Percentiles rank a stretch among this genome's conserved stretches.
Evolutionary conservation across 2,329 filamentous ascomycete genomes (phyloP).

Genomic region (Furcasterigmium furcatum): DNA sequence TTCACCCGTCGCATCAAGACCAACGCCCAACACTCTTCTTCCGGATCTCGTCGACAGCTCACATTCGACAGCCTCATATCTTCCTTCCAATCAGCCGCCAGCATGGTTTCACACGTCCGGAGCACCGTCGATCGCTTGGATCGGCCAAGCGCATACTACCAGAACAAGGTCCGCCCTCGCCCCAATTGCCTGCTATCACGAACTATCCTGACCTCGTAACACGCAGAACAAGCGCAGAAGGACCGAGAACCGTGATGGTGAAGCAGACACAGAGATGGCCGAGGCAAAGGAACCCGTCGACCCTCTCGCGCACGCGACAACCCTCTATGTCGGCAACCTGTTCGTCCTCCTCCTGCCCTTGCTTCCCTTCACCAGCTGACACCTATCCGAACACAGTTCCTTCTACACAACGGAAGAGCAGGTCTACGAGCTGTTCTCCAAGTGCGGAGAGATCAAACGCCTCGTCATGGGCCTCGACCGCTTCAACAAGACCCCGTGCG

Average conservation of each 20-base stretch:
- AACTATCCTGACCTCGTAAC: not conserved
- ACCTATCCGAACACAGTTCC: constrained; percentile 50
- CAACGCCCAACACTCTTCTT: too few relatives aligned
- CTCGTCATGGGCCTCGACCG: constrained; percentile 97
- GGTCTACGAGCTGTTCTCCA: constrained; percentile 93
- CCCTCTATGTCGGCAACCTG: constrained; percentile 96
- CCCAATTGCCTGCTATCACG: constrained; percentile 2
- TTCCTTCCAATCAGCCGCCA: constrained; percentile 5
- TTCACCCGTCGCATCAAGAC: too few relatives aligned
- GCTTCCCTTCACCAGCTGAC: not conserved
- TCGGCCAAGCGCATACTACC: constrained; percentile 91
- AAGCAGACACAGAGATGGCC: constrained; percentile 45
- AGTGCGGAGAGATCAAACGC: constrained; percentile 97
- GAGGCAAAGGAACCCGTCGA: constrained; percentile 63
- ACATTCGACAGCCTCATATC: not conserved
- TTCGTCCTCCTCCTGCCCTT: constrained; percentile 32
- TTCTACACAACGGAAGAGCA: constrained; percentile 99
- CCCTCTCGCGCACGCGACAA: constrained; percentile 82
- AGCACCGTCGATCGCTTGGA: constrained; percentile 90
- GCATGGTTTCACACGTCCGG: constrained; percentile 45
- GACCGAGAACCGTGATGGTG: constrained; percentile 56
- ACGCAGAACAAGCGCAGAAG: constrained; percentile 68
- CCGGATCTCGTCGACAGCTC: not conserved
- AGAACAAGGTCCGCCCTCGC: constrained; percentile 63
- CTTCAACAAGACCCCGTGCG: constrained; percentile 96